A percentile compares a stretch with the other conserved stretches of the same genome.
Conservation (phyloP, 78 protist genomes). For the Trichosphaerium sp. region DNA sequence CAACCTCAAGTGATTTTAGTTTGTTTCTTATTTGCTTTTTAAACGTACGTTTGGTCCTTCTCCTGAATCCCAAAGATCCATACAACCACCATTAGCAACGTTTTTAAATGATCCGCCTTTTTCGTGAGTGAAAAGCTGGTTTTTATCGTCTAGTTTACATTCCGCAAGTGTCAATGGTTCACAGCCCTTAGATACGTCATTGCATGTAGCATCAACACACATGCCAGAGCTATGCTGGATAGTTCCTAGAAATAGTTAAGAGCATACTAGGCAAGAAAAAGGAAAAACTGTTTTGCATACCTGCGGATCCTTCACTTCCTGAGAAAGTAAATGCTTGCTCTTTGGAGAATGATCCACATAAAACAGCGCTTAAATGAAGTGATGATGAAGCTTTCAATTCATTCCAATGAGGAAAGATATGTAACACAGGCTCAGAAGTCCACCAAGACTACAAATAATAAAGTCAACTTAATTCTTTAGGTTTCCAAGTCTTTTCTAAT, state of each 20-base stretch:
- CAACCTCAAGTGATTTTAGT: too few species aligned
- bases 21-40: too few species aligned
- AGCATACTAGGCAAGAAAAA: too few species aligned
- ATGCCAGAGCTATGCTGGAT: not conserved
- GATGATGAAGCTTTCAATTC: not conserved
- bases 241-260: too few species aligned
- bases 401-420: constrained; percentile 1
- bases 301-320: not conserved
- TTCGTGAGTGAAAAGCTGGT: not conserved
- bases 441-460: too few species aligned
- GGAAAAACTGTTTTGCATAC: not conserved
- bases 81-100: not conserved
- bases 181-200: not conserved
- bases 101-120: not conserved
- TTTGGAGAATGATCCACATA: not conserved
- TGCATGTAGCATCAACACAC: not conserved
- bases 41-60: not conserved
- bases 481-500: too few species aligned
- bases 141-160: not conserved
- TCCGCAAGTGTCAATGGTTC: not conserved
- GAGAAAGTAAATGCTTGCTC: not conserved
- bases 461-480: too few species aligned
- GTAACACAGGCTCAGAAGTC: not conserved
- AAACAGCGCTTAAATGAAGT: not conserved
- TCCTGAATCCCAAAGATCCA: not conserved